Evolutionary conservation across 176 grass and related monocot species (phyloP), one percentile per base, ranked within the genome.

Genomic region (Canna indica): DNA sequence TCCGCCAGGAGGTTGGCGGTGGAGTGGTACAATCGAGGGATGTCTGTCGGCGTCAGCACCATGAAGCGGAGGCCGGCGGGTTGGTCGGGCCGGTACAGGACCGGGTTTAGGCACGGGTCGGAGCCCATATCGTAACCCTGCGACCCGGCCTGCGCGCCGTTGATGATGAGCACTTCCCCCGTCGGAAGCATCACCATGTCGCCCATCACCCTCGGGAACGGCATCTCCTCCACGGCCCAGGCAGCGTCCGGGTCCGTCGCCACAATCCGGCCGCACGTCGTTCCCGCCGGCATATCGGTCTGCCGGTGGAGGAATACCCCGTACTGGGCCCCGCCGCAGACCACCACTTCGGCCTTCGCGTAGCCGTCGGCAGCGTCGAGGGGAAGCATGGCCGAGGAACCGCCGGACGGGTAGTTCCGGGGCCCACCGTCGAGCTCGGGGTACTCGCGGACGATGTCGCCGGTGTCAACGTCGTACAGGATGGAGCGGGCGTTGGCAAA

Each of bases 111-210:
- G 75, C 64, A 69, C 44, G 75, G 64, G 24, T 50, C 26, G 6
- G 47, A 56, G 61, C 44, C 75, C 75, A 77, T 68, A 14, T 39
- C 64, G 63, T 57, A 69, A 5, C 75, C 75, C 47, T 77, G 75
- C 15, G 75, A 77, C 1, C 75, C 75, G 22, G 34, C 33, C 64
- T 77, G 75, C 10, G 75, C 75, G 18, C 75, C 64, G 33, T 69
- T 77, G 62, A 58, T 44, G 62, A 77, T 68, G 64, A 77, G 30
- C 9, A 77, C 64, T 25, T 77, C 64, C 8, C 75, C 75, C 15
- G 63, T 77, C 14, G 75, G 75, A 8, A 77, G 24, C 62, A 77
- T 41, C 47, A 77, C 75, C 75, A 77, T 77, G 47, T 77, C 75
- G 4, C 75, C 75, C 75, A 77, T 77, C 31, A 77, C 48, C 25